These are phyloP conservation scores for Xylaria cubensis DNA, from an alignment of 495 filamentous ascomycete genomes.

Conservation along the genomic window DNA sequence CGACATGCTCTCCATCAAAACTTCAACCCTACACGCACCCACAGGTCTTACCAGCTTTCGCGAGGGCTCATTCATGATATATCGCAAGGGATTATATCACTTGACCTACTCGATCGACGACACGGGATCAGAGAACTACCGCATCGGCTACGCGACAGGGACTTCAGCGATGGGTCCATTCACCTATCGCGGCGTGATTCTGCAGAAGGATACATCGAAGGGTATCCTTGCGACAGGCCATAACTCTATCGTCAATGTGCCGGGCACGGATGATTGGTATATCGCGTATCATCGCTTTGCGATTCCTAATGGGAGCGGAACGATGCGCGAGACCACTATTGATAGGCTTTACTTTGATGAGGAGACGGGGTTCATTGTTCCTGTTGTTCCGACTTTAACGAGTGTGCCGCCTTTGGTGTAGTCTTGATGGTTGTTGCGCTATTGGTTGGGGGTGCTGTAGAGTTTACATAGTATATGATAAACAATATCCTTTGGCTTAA, in stretches of 20 bases:
- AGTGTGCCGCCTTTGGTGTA: slow-evolving; percentile 17
- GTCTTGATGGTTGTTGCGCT: neutral
- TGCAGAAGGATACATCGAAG: slow-evolving; percentile 28
- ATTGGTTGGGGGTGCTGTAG: neutral
- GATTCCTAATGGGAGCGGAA: slow-evolving; percentile 29
- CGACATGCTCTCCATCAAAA: slow-evolving; percentile 30
- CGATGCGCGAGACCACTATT: slow-evolving; percentile 29
- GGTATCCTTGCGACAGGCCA: slow-evolving; percentile 31
- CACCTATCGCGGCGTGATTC: slow-evolving; percentile 30
- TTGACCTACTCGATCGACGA: slow-evolving; percentile 33
- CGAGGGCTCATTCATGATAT: slow-evolving; percentile 30
- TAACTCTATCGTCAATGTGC: slow-evolving; percentile 31
- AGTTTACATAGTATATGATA: neutral
- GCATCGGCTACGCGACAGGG: slow-evolving; percentile 31
- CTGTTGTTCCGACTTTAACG: slow-evolving; percentile 27
- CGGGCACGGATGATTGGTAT: slow-evolving; percentile 32
- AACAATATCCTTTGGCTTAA: neutral
- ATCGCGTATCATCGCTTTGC: slow-evolving; percentile 32
- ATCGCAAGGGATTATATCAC: slow-evolving; percentile 30
- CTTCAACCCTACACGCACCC: slow-evolving; percentile 8
- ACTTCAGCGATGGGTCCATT: slow-evolving; percentile 23
- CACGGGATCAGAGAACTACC: slow-evolving; percentile 30
- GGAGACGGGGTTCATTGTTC: slow-evolving; percentile 20
- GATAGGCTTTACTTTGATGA: slow-evolving; percentile 29
- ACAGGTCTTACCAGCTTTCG: slow-evolving; percentile 26